Base-by-base conservation (phyloP, 192 early-diverging fungal species). In the Coemansia sp. region DNA sequence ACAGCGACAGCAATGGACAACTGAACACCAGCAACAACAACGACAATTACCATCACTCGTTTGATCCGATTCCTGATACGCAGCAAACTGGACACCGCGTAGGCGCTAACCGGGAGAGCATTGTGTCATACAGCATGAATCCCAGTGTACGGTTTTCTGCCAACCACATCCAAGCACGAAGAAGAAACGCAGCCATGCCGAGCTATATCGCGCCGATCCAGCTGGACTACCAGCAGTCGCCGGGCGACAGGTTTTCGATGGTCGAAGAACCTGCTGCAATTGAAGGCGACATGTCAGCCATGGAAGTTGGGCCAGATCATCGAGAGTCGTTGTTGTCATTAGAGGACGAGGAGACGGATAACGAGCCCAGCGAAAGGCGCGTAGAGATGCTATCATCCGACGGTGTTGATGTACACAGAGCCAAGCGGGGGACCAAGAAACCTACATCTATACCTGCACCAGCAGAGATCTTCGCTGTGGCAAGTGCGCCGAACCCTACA, bases 1-100 rank as follows among this genome's bases (percentile, higher is more conserved):
- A 45, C 44, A 69, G 67, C 55, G 41, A 48, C 33, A 22, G 31
- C 57, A 25, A 34, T 23, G 19, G 64, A 29, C 30, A 40, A 14
- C 13, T 50, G 17, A 33, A 19, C 27, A 36, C 45, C 25, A 60
- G n/a, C n/a, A n/a, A n/a, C n/a, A n/a, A n/a, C n/a, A n/a, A n/a
- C n/a, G n/a, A n/a, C n/a, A n/a, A n/a, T n/a, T n/a, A 34, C 40
- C 28, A 41, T 19, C 45, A 23, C 27, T 36, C 30, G 44, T 57
- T 61, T 30, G 45, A 28, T 31, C 52, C 30, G 30, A 29, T 54
- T 1, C 29, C 15, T 6, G 30, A 54, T 19, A 17, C 52, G n/a
- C 52, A 54, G 6, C 11, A 54, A 11, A 25, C 10, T 25, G 30
- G 33, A 4, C 27, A 54, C 9, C 11, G 52, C 14, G 8, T 8